These are phyloP conservation scores for Mortierella sp. DNA, from an alignment of 371 early-diverging fungal genomes.

Conservation along the genomic window DNA sequence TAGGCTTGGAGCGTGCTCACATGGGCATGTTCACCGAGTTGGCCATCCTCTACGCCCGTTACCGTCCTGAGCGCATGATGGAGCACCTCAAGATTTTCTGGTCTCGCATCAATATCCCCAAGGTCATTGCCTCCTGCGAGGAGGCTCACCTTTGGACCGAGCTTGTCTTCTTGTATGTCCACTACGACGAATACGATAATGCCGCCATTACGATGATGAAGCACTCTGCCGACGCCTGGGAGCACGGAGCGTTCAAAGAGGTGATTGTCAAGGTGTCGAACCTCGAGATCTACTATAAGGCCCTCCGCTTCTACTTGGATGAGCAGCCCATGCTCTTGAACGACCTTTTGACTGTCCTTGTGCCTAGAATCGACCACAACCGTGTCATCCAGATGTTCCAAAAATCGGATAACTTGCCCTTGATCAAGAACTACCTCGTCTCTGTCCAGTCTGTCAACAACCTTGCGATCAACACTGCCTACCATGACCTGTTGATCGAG, in stretches of 20 bases:
- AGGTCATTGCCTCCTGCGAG: slow-evolving; percentile 96
- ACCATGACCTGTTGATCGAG: slow-evolving; percentile 96
- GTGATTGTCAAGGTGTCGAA: slow-evolving; percentile 96
- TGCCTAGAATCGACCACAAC: slow-evolving; percentile 94
- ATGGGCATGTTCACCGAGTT: slow-evolving; percentile 99
- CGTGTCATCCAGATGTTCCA: slow-evolving; percentile 96
- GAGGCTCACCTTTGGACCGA: slow-evolving; percentile 98
- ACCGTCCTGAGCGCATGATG: slow-evolving; percentile 94
- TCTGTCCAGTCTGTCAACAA: slow-evolving; percentile 94
- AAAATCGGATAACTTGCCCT: slow-evolving; percentile 95
- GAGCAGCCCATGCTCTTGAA: slow-evolving; percentile 95
- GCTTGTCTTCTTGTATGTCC: slow-evolving; percentile 96
- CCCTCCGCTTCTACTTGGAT: slow-evolving; percentile 95
- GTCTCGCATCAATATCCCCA: slow-evolving; percentile 97
- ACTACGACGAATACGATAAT: slow-evolving; percentile 98
- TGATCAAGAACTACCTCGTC: slow-evolving; percentile 94
- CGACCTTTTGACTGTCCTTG: slow-evolving; percentile 90
- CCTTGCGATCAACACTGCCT: slow-evolving; percentile 93
- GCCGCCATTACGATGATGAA: slow-evolving; percentile 95
- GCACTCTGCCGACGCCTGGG: slow-evolving; percentile 95
- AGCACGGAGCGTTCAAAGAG: slow-evolving; percentile 96
- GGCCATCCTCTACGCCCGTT: slow-evolving; percentile 95
- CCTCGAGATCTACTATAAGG: slow-evolving; percentile 96
- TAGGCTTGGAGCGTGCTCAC: slow-evolving; percentile 98
- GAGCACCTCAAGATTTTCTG: slow-evolving; percentile 96